phyloP scores from a whole-genome alignment of 2,329 filamentous ascomycete genomes.

The Colletotrichum tropicale region DNA sequence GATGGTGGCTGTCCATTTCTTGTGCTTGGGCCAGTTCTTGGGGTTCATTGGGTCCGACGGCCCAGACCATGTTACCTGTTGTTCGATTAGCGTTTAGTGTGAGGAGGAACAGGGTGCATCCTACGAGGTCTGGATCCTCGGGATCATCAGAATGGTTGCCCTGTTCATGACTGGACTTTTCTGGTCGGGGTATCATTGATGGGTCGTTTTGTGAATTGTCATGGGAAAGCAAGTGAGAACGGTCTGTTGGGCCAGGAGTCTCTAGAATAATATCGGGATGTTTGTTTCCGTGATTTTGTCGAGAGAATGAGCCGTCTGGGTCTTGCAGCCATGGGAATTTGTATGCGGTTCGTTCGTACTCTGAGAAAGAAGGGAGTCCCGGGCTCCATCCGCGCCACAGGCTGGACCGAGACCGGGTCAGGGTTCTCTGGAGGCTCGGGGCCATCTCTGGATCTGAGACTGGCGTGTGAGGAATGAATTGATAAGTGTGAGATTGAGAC shows the following conservation, averaged over 20 bases:
- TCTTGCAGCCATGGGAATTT: conserved; percentile 31
- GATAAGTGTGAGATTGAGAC: not conserved
- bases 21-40: conserved; percentile 48
- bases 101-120: not conserved
- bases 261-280: not conserved
- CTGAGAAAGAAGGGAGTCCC: conserved; percentile 21
- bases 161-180: not conserved
- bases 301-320: not conserved
- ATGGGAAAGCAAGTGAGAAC: not conserved
- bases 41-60: conserved; percentile 44
- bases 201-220: not conserved
- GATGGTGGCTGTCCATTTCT: conserved; percentile 39
- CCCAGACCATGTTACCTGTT: conserved; percentile 46
- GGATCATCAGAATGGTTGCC: not conserved
- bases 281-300: not conserved
- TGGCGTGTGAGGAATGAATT: conserved; percentile 15
- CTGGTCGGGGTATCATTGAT: not conserved
- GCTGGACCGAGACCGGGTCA: conserved; percentile 27
- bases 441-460: not conserved
- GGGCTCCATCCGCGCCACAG: conserved; percentile 33
- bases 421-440: not conserved
- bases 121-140: conserved; percentile 26
- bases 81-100: not conserved
- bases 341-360: conserved; percentile 31
- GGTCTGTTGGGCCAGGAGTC: not conserved